Evolutionary conservation across 2,329 filamentous ascomycete species (phyloP).

Genomic region (Trichoderma arundinaceum): DNA sequence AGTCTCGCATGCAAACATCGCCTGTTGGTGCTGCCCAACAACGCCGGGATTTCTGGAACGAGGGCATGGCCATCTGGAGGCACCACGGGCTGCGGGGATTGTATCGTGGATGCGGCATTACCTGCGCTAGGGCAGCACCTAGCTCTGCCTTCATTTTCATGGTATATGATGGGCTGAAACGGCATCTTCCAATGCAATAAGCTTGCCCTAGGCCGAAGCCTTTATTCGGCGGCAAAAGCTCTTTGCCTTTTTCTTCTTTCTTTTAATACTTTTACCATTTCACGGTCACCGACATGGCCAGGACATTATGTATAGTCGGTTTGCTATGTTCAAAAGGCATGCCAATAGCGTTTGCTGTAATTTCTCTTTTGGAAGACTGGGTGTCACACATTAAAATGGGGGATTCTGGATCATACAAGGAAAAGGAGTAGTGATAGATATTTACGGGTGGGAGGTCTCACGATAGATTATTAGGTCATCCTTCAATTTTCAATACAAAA

Average conservation of each 20-base stretch:
- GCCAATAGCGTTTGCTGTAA: constrained; percentile 2
- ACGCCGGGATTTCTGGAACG: constrained; percentile 72
- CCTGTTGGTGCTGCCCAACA: constrained; percentile 64
- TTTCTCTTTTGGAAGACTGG: neutral
- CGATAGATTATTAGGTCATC: constrained; percentile 20
- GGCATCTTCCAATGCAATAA: constrained; percentile 61
- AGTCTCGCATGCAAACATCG: constrained; percentile 93
- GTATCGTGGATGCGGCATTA: constrained; percentile 95
- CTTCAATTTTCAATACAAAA: neutral
- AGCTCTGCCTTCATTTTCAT: constrained; percentile 99
- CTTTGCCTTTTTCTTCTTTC: constrained; percentile 32
- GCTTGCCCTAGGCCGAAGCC: neutral
- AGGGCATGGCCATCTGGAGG: constrained; percentile 76
- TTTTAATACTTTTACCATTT: constrained; percentile 1
- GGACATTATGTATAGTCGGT: neutral
- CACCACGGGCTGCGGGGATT: constrained; percentile 82
- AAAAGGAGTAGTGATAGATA: constrained; percentile 26
- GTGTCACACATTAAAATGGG: constrained; percentile 9
- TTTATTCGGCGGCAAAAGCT: neutral
- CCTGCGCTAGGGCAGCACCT: constrained; percentile 82
- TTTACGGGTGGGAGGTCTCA: neutral
- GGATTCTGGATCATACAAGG: constrained; percentile 16
- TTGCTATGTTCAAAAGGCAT: constrained; percentile 1
- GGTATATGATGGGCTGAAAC: constrained; percentile 86
- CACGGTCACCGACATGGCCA: constrained; percentile 28